phyloP scores from a whole-genome alignment of 192 early-diverging fungal species.

The Chytriomyces hyalinus region DNA sequence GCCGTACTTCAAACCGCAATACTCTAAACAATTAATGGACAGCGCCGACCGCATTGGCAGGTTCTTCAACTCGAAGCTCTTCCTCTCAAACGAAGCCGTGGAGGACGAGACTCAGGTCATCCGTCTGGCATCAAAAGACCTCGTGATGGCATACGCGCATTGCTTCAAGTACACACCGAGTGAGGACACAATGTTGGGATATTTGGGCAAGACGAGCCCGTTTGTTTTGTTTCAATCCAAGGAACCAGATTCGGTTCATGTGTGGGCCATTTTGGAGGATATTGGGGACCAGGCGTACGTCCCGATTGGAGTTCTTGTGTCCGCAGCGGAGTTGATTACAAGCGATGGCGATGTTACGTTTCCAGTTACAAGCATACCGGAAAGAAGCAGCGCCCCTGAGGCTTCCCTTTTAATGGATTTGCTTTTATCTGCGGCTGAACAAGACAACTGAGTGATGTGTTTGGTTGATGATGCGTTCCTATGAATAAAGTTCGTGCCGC shows the following conservation, averaged over 20 bases:
- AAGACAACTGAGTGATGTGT: no score
- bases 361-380: not conserved
- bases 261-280: not conserved
- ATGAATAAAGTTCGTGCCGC: no score
- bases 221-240: constrained; percentile 7
- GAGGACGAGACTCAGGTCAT: not conserved
- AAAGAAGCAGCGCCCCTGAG: no score
- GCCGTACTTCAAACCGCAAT: not conserved
- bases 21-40: not conserved
- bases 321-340: not conserved
- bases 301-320: constrained; percentile 7
- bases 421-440: no score
- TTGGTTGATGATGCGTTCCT: no score
- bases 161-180: constrained; percentile 5
- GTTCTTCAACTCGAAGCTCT: not conserved
- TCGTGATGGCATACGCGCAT: not conserved
- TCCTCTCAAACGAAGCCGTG: not conserved
- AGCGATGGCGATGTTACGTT: not conserved
- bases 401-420: no score
- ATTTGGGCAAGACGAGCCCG: not conserved
- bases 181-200: not conserved
- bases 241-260: not conserved
- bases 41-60: not conserved
- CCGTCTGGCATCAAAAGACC: not conserved
- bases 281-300: not conserved